Evolutionary conservation across 768 basidiomycete genomes (phyloP).

Genomic region (Mrakia gelida): DNA sequence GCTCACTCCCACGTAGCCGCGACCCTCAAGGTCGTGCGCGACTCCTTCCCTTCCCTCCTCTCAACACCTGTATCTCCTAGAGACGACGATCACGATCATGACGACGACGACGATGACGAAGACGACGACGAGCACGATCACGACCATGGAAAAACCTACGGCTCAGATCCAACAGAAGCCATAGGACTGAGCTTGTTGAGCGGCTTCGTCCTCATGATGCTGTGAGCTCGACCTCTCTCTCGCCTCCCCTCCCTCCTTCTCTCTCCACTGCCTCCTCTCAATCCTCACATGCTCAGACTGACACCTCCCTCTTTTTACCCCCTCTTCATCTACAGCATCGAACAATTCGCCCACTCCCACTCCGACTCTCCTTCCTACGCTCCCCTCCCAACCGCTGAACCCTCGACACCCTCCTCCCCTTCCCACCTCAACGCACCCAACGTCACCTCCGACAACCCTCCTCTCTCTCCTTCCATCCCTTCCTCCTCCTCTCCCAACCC

Average conservation of each 20-base stretch:
- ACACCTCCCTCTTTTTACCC: too few relatives aligned
- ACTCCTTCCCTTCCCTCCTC: neutral
- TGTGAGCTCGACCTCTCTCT: slow-evolving; percentile 36
- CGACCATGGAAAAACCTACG: slow-evolving; percentile 35
- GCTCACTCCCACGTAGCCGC: neutral
- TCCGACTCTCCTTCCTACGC: slow-evolving; percentile 21
- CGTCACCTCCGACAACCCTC: slow-evolving; percentile 52
- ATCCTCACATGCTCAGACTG: too few relatives aligned
- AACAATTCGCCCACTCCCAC: slow-evolving; percentile 23
- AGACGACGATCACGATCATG: slow-evolving; percentile 13
- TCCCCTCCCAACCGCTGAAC: slow-evolving; percentile 22
- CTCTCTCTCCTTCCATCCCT: slow-evolving; percentile 3
- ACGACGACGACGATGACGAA: slow-evolving; percentile 28
- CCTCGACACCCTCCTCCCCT: slow-evolving; percentile 3
- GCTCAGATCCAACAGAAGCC: slow-evolving; percentile 34
- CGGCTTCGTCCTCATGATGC: slow-evolving; percentile 40
- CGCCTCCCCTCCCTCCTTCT: neutral
- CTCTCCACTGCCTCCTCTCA: too few relatives aligned
- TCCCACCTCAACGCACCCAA: slow-evolving; percentile 41
- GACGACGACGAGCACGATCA: slow-evolving; percentile 37
- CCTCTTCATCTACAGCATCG: slow-evolving; percentile 17
- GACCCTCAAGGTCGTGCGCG: neutral
- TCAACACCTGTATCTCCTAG: neutral
- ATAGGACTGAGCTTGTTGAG: slow-evolving; percentile 36
- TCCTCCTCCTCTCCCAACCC: slow-evolving; percentile 45